Evolutionary conservation across 306 rosid species (phyloP).

Genomic region (Crataegus laevigata): DNA sequence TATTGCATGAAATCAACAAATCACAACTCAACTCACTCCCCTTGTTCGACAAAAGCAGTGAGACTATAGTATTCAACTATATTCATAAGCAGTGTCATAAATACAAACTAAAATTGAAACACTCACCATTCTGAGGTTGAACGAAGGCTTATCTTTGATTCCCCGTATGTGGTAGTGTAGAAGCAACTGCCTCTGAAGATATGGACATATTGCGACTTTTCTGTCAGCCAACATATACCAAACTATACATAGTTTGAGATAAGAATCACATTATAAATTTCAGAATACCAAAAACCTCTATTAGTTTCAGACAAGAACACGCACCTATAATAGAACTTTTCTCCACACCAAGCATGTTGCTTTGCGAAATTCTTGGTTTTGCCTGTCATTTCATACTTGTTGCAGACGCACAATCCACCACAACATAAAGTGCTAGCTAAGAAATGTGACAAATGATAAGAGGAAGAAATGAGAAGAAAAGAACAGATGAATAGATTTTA

Average conservation of each 20-base stretch:
- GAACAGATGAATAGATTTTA: background rate
- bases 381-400: constrained; percentile 39
- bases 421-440: background rate
- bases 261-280: constrained; percentile 8
- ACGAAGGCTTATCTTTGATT: constrained; percentile 66
- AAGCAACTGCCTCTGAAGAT: constrained; percentile 44
- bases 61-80: background rate
- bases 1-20: background rate
- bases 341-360: constrained; percentile 77
- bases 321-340: constrained; percentile 75
- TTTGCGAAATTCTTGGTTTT: constrained; percentile 75
- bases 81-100: background rate
- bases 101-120: background rate
- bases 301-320: background rate
- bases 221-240: constrained; percentile 3
- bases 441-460: background rate
- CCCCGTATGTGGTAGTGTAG: constrained; percentile 65
- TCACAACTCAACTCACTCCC: background rate
- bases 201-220: constrained; percentile 3
- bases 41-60: background rate
- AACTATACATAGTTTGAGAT: constrained; percentile 3
- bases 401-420: background rate
- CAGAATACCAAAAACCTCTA: background rate
- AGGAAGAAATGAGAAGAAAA: background rate
- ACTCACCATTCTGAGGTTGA: constrained; percentile 78